Evolutionary conservation across 1,139 yeast species (phyloP), one percentile per base, ranked within the genome.

Genomic region (Blastobotrys arbuscula): DNA sequence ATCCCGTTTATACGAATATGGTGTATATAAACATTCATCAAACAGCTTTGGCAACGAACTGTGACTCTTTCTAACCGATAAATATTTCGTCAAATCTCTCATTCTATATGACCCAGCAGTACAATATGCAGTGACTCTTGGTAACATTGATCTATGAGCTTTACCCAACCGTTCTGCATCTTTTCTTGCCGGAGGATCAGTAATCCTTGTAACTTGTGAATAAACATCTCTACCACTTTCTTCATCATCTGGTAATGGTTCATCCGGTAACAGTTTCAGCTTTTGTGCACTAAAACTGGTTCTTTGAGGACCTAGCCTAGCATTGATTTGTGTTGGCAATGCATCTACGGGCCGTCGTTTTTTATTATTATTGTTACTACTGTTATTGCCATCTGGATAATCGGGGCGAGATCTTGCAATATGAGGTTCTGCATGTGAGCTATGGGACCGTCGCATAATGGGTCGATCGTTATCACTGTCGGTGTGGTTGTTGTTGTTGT

Each of bases 121-220:
- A 68, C 97, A 90, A 64, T 89, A 92, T 0, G 96, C 96, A 0
- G 97, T 90, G 2, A 90, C 97, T 57, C 98, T 72, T 1, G 98
- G 72, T 40, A 71, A 58, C 57, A 65, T 54, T 15, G 67, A 63
- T 52, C 98, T 74, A 63, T 92, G 97, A 56, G 86, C 85, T 62
- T 89, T 90, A 6, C 97, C 96, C 51, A 92, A 72, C 39, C 90
- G 78, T 63, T 89, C 97, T 0, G 98, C 98, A 72, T 92, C 97
- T 56, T 83, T 84, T 55, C 97, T 73, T 0, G 98, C 97, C 1
- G 94, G 84, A n/a, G 84, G 77, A 55, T 92, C 97, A 39, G 84
- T 88, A 55, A 90, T 90, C 51, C 86, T 75, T 49, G 84, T 82
- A 12, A 87, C 89, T 58, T 87, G 95, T 0, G 95, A 82, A 59